Base-by-base conservation (phyloP, 2,329 filamentous ascomycete species). In the Beauveria medogensis region DNA sequence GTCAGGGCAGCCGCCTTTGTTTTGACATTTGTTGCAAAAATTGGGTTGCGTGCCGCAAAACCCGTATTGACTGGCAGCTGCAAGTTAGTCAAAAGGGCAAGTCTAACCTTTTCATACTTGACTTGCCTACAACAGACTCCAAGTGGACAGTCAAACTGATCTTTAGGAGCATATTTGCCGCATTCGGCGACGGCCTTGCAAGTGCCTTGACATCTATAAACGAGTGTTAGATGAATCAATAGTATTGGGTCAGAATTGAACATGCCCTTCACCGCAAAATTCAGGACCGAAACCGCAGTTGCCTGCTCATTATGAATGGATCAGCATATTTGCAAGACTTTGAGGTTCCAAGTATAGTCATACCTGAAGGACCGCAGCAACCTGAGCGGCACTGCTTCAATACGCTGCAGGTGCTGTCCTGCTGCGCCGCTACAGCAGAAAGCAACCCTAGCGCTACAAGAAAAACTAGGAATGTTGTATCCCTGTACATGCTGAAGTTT, bases 11-110 rank as follows among this genome's bases (percentile, higher is more conserved):
- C 48, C 48, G n/a, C 48, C 48, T 34, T 62, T 70, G 37, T 63
- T 67, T 52, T 61, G 59, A 34, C 63, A 65, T 9, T 63, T 56
- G 20, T 65, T 54, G 51, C 68, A 71, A 61, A 69, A 70, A 2
- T 67, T 64, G 3, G 46, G 57, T 7, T 44, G 60, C n/a, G 52
- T 53, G 26, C 61, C 57, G 34, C 61, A 63, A 24, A 48, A 63
- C n/a, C 61, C 57, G 26, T 53, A 58, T 48, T 43, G 63, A 46
- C 60, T 61, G 18, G 46, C 18, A 9, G 24, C 3, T 3, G 16
- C 22, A 7, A 34, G 28, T 52, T 52, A 52, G 28, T 20, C 48
- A 37, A 30, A 3, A 22, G 48, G 30, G 3, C 6, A 20, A 20
- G 12, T 12, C 7, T 16, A 22, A 34, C 3, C n/a, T 4, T n/a